Evolutionary conservation across 2,329 filamentous ascomycete genomes (phyloP), one percentile per base, ranked within the genome.

Genomic region (Xylaria sp.): DNA sequence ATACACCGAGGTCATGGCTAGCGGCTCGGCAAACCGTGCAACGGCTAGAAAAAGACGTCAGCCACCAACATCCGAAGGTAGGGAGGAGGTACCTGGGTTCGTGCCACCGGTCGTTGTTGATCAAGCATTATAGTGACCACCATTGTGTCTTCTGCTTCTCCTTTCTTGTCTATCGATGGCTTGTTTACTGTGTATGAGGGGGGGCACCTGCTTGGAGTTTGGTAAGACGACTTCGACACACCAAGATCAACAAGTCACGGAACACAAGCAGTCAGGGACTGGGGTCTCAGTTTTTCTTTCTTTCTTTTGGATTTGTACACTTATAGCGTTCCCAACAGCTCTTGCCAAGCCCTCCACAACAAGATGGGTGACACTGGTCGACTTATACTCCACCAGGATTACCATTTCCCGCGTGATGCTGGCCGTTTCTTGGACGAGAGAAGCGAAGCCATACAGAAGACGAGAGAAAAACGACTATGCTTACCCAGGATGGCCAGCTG

Each of bases 401-500:
- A 4, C 2, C n/a, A 12, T 62, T 41, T 28, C 60, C 25, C 18
- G 48, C 18, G 43, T 32, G n/a, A 50, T 18, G 7, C 39, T 18
- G 13, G 15, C 48, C 25, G 7, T 58, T 36, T 36, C 30, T 13
- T 20, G 10, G n/a, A 45, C 15, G 18, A 30, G 39, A 50, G 30
- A n/a, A 6, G 36, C 23, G 46, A 30, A 53, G 60, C 45, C 55
- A 50, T 58, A 45, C 18, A n/a, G 55, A 41, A 9, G 4, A 7
- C 7, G 70, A 68, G 60, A 72, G 32, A 34, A 55, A 55, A 12
- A n/a, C 34, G n/a, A 50, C 30, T 53, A 64, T 69, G 76, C 86
- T 84, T 85, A 94, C 92, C 90, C 71, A 97, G 82, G 76, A 97
- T 94, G 50, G 89, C 82, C 76, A 97, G 84, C 82, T 97, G 93